Percentiles rank a stretch among this genome's conserved stretches.
These are phyloP conservation scores for Pleoardoris graminearum DNA, from an alignment of 2,329 filamentous ascomycete species.

Conservation along the genomic window DNA sequence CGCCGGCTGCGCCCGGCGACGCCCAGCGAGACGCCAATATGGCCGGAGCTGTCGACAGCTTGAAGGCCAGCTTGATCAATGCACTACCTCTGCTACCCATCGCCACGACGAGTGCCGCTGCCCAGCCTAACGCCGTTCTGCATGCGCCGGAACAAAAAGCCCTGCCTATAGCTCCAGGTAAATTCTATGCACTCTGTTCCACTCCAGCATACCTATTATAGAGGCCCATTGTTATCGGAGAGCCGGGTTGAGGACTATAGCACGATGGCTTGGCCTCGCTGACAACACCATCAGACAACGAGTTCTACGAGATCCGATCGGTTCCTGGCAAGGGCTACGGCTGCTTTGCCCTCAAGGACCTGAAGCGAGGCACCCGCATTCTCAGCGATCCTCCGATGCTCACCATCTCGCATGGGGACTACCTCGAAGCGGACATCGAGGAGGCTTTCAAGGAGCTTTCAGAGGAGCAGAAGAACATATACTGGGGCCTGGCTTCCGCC, in stretches of 20 bases:
- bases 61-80: background rate
- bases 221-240: no score
- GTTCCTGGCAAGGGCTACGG: slow-evolving; percentile 49
- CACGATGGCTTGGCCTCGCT: background rate
- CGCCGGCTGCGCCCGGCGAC: background rate
- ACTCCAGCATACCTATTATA: no score
- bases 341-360: slow-evolving; percentile 43
- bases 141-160: background rate
- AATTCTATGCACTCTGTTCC: no score
- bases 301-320: slow-evolving; percentile 35
- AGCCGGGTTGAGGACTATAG: no score
- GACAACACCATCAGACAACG: slow-evolving; percentile 18
- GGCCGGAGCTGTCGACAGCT: background rate
- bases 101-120: background rate
- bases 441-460: slow-evolving; percentile 27
- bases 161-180: background rate
- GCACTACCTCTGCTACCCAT: background rate
- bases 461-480: slow-evolving; percentile 21
- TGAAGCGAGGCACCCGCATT: slow-evolving; percentile 46
- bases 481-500: slow-evolving; percentile 35
- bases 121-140: background rate
- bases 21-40: background rate
- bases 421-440: slow-evolving; percentile 41
- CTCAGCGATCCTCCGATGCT: slow-evolving; percentile 47
- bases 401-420: slow-evolving; percentile 35